phyloP scores from a whole-genome alignment of 2,329 filamentous ascomycete species.

The Cytospora chrysosperma region DNA sequence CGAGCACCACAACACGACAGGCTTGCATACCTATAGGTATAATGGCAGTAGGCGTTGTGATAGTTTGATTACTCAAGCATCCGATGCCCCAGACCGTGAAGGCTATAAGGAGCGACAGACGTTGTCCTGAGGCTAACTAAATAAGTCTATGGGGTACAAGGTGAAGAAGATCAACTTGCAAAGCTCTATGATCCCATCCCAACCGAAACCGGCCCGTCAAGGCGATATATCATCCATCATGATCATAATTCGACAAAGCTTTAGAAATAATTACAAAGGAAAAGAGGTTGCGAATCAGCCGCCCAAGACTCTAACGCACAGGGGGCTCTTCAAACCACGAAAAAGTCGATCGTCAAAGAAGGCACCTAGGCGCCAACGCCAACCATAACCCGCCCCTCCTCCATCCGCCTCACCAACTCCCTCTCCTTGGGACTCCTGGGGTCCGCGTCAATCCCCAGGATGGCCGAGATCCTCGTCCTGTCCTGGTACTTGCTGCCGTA shows the following conservation, averaged over 20 bases:
- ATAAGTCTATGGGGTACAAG: neutral
- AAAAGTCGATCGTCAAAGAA: constrained; percentile 22
- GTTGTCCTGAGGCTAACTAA: neutral
- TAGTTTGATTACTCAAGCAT: neutral
- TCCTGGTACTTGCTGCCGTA: constrained; percentile 43
- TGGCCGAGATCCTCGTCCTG: constrained; percentile 62
- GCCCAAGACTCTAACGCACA: constrained; percentile 17
- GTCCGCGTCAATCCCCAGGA: constrained; percentile 59
- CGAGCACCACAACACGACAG: too few relatives aligned
- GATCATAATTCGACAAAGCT: neutral
- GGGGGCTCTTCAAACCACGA: neutral
- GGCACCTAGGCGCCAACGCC: constrained; percentile 34
- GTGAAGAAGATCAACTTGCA: neutral
- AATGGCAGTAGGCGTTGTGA: neutral
- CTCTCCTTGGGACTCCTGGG: constrained; percentile 57
- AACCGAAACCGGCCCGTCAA: neutral
- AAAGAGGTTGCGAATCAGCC: constrained; percentile 12
- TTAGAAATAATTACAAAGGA: constrained; percentile 1
- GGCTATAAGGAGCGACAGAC: constrained; percentile 6
- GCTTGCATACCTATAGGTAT: too few relatives aligned
- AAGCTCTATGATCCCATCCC: neutral
- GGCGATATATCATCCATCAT: neutral
- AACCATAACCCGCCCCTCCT: constrained; percentile 45
- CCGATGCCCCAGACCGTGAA: constrained; percentile 1
- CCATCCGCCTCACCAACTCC: constrained; percentile 56